Base-by-base conservation (phyloP, 2,329 filamentous ascomycete species). In the Cladophialophora bantiana region DNA sequence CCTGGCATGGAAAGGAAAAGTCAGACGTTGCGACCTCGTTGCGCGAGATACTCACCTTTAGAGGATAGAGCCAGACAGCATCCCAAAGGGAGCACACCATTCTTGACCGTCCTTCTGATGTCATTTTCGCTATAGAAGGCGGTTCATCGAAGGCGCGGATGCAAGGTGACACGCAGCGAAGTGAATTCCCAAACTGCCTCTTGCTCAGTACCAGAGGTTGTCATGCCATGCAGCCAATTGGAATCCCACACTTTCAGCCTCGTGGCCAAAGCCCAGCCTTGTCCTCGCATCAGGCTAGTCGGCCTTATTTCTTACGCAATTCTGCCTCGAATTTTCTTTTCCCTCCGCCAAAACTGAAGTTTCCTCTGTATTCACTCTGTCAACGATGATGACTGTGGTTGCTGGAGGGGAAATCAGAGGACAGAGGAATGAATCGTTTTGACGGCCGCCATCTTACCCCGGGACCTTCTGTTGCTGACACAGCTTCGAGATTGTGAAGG, bases 341-440 rank as follows among this genome's bases (percentile, higher is more conserved):
- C 70, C 76, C 75, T 71, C 74, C 77, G 72, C 75, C 73, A 74
- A 72, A 80, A 80, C 78, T 79, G 75, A 77, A 73, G 66, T 75
- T 52, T 76, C 80, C 79, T 81, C 75, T 77, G 76, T 81, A 82
- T 82, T 82, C 80, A 82, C 80, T 82, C 79, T 78, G 72, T 69
- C 71, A 74, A 75, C 76, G 77, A 75, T 76, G 55, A 75, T 54
- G 34, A 53, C 63, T 59, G 70, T 72, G 66, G 76, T 75, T 74
- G 76, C 73, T 74, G 74, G 80, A 82, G 80, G 80, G 80, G 80
- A 82, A 82, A 82, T 75, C 75, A 78, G 73, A 66, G 80, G 80
- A 78, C 61, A 81, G 79, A 82, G 68, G 62, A 69, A 75, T 36
- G 26, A 35, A 48, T 62, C 60, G 65, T 71, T 76, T 66, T 70